These are phyloP conservation scores for Cytospora piceicola DNA, from an alignment of 2,329 filamentous ascomycete genomes.

Conservation along the genomic window DNA sequence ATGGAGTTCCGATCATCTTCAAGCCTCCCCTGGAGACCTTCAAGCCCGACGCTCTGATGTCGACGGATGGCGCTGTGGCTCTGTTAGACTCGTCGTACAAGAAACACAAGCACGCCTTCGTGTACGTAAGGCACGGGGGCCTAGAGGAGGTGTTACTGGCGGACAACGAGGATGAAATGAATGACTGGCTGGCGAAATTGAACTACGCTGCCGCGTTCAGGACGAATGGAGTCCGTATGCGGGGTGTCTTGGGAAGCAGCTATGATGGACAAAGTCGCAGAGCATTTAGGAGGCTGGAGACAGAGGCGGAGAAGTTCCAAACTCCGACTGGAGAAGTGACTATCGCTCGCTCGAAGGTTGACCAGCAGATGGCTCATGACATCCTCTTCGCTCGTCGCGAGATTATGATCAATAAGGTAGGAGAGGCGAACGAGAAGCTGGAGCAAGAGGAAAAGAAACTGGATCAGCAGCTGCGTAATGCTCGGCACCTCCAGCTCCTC, in stretches of 20 bases:
- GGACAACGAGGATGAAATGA: slow-evolving; percentile 87
- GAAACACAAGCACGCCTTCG: slow-evolving; percentile 93
- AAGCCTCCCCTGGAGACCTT: slow-evolving; percentile 88
- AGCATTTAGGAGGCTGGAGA: slow-evolving; percentile 73
- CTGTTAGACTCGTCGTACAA: slow-evolving; percentile 85
- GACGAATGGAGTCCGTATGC: slow-evolving; percentile 87
- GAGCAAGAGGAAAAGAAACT: slow-evolving; percentile 74
- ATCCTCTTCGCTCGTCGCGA: slow-evolving; percentile 81
- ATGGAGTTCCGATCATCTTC: slow-evolving; percentile 80
- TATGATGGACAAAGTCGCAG: slow-evolving; percentile 81
- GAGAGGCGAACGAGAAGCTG: slow-evolving; percentile 80
- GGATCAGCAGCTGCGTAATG: slow-evolving; percentile 83
- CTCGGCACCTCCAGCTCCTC: slow-evolving; percentile 84
- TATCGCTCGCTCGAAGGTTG: slow-evolving; percentile 73
- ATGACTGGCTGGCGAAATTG: slow-evolving; percentile 94
- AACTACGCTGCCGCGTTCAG: slow-evolving; percentile 96
- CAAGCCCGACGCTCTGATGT: slow-evolving; percentile 92
- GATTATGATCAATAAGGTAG: slow-evolving; percentile 82
- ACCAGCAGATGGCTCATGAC: slow-evolving; percentile 82
- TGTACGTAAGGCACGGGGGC: slow-evolving; percentile 84
- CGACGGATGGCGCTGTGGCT: slow-evolving; percentile 89
- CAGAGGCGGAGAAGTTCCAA: slow-evolving; percentile 60
- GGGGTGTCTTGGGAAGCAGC: slow-evolving; percentile 80
- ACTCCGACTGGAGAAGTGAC: slow-evolving; percentile 75
- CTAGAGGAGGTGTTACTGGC: slow-evolving; percentile 90